Evolutionary conservation across 2,329 filamentous ascomycete species (phyloP).

Genomic region (Plenodomus biglobosus): DNA sequence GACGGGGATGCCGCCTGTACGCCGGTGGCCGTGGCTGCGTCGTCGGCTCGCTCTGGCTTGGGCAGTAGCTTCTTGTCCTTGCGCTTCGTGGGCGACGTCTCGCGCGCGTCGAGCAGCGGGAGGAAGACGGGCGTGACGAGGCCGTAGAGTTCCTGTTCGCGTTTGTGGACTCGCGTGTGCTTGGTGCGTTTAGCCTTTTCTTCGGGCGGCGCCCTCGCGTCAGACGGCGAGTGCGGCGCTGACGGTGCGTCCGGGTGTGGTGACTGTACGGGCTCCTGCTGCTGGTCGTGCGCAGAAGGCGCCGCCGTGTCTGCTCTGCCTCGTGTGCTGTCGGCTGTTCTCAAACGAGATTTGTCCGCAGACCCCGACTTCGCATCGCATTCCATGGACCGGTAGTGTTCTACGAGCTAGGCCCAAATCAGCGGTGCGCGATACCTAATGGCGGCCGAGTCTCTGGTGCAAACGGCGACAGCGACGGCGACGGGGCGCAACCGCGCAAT

Average conservation of each 20-base stretch:
- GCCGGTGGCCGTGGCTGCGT: constrained; percentile 9
- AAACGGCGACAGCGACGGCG: constrained; percentile 7
- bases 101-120: constrained; percentile 39
- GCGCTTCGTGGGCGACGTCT: constrained; percentile 24
- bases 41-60: constrained; percentile 8
- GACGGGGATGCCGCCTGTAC: constrained; percentile 8
- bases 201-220: constrained; percentile 18
- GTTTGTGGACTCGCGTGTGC: constrained; percentile 42
- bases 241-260: constrained; percentile 2
- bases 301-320: background rate
- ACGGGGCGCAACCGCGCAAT: constrained; percentile 1
- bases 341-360: constrained; percentile 4
- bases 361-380: constrained; percentile 20
- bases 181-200: constrained; percentile 38
- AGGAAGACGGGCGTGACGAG: constrained; percentile 42
- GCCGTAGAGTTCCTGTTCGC: constrained; percentile 42
- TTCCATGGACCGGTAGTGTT: constrained; percentile 35
- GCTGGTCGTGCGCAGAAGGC: no score
- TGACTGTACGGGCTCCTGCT: background rate
- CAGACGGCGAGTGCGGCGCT: constrained; percentile 6
- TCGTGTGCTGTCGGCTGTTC: constrained; percentile 9
- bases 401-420: constrained; percentile 38
- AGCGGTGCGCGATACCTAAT: constrained; percentile 18
- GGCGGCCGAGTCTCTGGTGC: constrained; percentile 3
- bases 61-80: constrained; percentile 26